Evolutionary conservation across 2,329 filamentous ascomycete species (phyloP), one percentile per base, ranked within the genome.

Genomic region (Elsinoe ampelina): DNA sequence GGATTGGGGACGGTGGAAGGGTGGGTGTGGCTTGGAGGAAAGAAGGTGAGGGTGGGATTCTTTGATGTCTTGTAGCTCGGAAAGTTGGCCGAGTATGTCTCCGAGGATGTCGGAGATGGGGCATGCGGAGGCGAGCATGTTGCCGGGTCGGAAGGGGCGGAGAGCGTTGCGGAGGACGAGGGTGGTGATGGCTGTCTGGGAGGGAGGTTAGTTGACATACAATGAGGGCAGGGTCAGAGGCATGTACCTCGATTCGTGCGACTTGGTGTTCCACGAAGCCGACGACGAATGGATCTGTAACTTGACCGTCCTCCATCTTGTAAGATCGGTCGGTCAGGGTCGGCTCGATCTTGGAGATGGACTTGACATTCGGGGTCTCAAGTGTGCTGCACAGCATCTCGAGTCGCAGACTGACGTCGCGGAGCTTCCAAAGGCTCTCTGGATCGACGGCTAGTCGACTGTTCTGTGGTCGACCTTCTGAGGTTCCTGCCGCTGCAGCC

Each of bases 261-360:
- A 98, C 87, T 78, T 96, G 90, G 68, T 97, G 91, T 69, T 95
- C 91, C 70, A 97, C 80, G 66, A 98, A 89, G 66, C 89, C 90
- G 57, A 95, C 73, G 71, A 97, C 75, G 71, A 95, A 92, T 55
- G 82, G 79, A 75, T 97, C 93, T 26, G 91, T 89, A 55, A 96
- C 82, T 68, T 96, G 90, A 10, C 89, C 89, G 52, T 87, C 89
- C 41, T 84, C 74, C 58, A 78, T 76, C 70, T 83, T 85, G 73
- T 86, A 83, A 61, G 80, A 76, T 66, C 13, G 26, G 15, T 95
- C 89, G 62, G 96, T 74, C 57, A 97, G 73, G 62, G 88, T 86
- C 35, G 87, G 88, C 72, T 95, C 90, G 0, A 91, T 89, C 57
- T 87, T 80, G 67, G 88, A 86, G 60, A 95, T 73, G 6, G 80